Evolutionary conservation across 352 stramenopile genomes (phyloP).

Genomic region (Aphanomyces euteiches): DNA sequence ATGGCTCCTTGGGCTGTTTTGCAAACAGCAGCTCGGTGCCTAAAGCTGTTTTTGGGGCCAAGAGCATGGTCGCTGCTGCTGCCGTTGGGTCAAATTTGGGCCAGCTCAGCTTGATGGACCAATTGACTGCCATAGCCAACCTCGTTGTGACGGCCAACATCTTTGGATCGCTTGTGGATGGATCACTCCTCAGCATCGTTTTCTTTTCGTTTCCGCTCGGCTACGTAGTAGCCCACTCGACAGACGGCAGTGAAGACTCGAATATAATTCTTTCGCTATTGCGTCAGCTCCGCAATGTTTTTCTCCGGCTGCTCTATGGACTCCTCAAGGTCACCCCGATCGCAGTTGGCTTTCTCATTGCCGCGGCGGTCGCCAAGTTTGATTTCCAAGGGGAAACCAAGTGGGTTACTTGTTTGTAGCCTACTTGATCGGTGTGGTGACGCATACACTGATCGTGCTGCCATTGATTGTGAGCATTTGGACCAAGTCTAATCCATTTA

Average conservation of each 20-base stretch:
- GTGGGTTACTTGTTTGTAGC: slow-evolving; percentile 44
- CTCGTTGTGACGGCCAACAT: slow-evolving; percentile 56
- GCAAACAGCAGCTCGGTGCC: neutral
- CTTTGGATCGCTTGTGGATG: slow-evolving; percentile 50
- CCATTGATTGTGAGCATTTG: slow-evolving; percentile 50
- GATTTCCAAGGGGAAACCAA: slow-evolving; percentile 35
- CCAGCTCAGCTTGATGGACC: slow-evolving; percentile 42
- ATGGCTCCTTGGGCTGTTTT: neutral
- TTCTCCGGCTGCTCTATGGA: slow-evolving; percentile 68
- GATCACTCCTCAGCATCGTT: slow-evolving; percentile 55
- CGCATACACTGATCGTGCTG: slow-evolving; percentile 65
- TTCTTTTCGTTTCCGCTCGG: slow-evolving; percentile 63
- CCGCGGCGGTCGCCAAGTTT: slow-evolving; percentile 42
- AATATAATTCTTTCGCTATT: slow-evolving; percentile 6
- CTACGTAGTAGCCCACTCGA: slow-evolving; percentile 37
- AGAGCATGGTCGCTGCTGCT: neutral
- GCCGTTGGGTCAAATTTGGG: slow-evolving; percentile 23
- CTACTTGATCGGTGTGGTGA: slow-evolving; percentile 39
- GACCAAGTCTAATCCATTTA: slow-evolving; percentile 63
- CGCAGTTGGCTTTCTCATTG: slow-evolving; percentile 62
- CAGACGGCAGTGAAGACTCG: slow-evolving; percentile 31
- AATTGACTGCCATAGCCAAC: slow-evolving; percentile 56
- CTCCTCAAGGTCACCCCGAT: slow-evolving; percentile 62
- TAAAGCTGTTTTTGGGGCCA: neutral
- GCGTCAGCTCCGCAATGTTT: slow-evolving; percentile 58